Base-by-base conservation (phyloP, 352 stramenopile genomes). In the Hyphochytrium catenoides region DNA sequence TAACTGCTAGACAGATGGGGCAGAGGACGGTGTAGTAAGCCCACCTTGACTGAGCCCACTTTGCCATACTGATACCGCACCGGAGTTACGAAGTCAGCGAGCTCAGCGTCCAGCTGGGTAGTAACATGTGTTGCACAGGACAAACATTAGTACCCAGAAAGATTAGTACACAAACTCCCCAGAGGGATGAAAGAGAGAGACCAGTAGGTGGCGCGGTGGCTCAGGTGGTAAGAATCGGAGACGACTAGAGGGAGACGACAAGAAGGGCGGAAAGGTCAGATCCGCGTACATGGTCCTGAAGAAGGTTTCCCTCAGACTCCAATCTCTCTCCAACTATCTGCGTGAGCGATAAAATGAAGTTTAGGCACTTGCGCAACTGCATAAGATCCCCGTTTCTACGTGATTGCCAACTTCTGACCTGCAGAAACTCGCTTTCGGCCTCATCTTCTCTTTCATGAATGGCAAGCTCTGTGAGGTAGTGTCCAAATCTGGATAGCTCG, bases 71-170 rank as follows among this genome's bases (percentile, higher is more conserved):
- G 66, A 28, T 84, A 84, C 28, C 69, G 58, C 20, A 84, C 58
- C 19, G 78, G 69, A 6, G 69, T 82, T 4, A 84, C 69, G 28
- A 82, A 84, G 59, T 77, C 76, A 5, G 62, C 62, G 26, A 84
- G 44, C 26, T 79, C 43, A 31, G 79, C 74, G 41, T 84, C 69
- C 20, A 84, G 36, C 62, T 81, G 14, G 23, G 34, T 12, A 4
- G 15, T 20, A 20, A 14, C 12, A 9, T 22, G 23, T 37, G 21
- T 8, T 36, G n/a, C 14, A 3, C 17, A 6, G 16, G 12, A 16
- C 15, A 12, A 22, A 34, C 5, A 7, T 16, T 23, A 3, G 24
- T 7, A 26, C 12, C 17, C 12, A 39, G 7, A 25, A 33, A 12
- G 11, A 8, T 12, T n/a, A 12, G 12, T n/a, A 30, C 15, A 12